Percentiles rank a stretch among this genome's conserved stretches.
Evolutionary conservation across 805 yeast species (phyloP).

Genomic region (Kluyveromyces starmeri): DNA sequence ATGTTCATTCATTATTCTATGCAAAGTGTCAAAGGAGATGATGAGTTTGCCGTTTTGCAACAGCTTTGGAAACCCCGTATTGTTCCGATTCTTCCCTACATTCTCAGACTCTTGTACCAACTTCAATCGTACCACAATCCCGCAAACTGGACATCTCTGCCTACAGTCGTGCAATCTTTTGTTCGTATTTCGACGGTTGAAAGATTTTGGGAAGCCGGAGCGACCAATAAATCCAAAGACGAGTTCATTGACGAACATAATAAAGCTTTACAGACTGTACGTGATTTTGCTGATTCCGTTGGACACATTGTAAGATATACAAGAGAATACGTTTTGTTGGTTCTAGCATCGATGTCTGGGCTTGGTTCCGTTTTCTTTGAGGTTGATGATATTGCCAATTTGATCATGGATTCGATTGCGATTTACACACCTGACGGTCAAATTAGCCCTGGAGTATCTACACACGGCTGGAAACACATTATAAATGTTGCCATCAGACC

Average conservation of each 20-base stretch:
- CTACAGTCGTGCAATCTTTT: slow-evolving; percentile 83
- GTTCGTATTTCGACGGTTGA: slow-evolving; percentile 86
- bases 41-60: slow-evolving; percentile 58
- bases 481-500: slow-evolving; percentile 81
- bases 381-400: slow-evolving; percentile 68
- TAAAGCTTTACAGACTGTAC: slow-evolving; percentile 83
- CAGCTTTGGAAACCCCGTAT: slow-evolving; percentile 89
- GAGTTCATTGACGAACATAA: slow-evolving; percentile 91
- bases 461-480: slow-evolving; percentile 97
- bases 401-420: slow-evolving; percentile 80
- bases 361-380: slow-evolving; percentile 83
- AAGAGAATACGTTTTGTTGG: slow-evolving; percentile 87
- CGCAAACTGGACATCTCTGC: slow-evolving; percentile 79
- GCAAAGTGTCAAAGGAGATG: slow-evolving; percentile 75
- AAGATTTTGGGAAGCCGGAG: slow-evolving; percentile 98
- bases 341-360: slow-evolving; percentile 82
- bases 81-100: slow-evolving; percentile 84
- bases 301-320: slow-evolving; percentile 95
- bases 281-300: slow-evolving; percentile 96
- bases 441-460: slow-evolving; percentile 64
- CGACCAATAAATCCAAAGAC: slow-evolving; percentile 86
- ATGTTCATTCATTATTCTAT: slow-evolving; percentile 92
- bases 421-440: slow-evolving; percentile 40
- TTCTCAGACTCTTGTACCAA: slow-evolving; percentile 77
- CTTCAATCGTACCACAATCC: slow-evolving; percentile 94